A percentile compares a stretch with the other conserved stretches of the same genome.
phyloP scores from a whole-genome alignment of 2,329 filamentous ascomycete genomes.

The Xylariaceae sp. region DNA sequence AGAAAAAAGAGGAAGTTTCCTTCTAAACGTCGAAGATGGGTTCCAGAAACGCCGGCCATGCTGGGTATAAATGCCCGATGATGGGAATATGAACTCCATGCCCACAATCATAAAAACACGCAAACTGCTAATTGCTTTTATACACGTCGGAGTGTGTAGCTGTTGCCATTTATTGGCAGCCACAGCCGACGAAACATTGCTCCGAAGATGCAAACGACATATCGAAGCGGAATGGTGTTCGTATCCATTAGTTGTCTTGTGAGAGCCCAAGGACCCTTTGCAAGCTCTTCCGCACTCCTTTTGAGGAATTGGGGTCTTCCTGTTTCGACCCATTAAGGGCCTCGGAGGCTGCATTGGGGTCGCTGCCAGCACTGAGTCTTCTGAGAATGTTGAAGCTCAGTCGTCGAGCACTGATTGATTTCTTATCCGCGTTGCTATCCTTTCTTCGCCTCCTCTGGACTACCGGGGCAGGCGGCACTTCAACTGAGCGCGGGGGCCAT shows the following conservation, averaged over 20 bases:
- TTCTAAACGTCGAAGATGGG: constrained; percentile 10
- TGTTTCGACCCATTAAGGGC: constrained; percentile 19
- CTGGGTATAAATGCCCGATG: constrained; percentile 19
- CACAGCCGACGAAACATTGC: background rate
- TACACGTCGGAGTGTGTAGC: constrained; percentile 5
- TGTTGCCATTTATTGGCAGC: constrained; percentile 7
- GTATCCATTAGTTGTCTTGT: constrained; percentile 22
- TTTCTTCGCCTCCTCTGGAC: constrained; percentile 39
- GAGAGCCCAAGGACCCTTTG: constrained; percentile 34
- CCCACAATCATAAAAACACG: constrained; percentile 3
- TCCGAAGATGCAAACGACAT: constrained; percentile 1
- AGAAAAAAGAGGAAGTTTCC: background rate
- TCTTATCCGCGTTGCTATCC: constrained; percentile 28
- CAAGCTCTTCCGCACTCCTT: constrained; percentile 33
- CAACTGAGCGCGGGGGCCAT: constrained; percentile 68
- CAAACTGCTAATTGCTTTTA: background rate
- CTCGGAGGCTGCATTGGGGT: constrained; percentile 12
- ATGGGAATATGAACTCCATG: constrained; percentile 6
- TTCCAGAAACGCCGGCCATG: constrained; percentile 19
- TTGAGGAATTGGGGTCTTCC: constrained; percentile 18
- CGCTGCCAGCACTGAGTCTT: constrained; percentile 27
- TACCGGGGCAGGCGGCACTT: constrained; percentile 36
- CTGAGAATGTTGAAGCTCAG: constrained; percentile 46
- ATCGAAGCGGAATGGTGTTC: background rate
- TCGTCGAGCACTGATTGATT: constrained; percentile 34